These are phyloP conservation scores for Botrytis pseudocinerea DNA, from an alignment of 2,329 filamentous ascomycete genomes.

Conservation along the genomic window DNA sequence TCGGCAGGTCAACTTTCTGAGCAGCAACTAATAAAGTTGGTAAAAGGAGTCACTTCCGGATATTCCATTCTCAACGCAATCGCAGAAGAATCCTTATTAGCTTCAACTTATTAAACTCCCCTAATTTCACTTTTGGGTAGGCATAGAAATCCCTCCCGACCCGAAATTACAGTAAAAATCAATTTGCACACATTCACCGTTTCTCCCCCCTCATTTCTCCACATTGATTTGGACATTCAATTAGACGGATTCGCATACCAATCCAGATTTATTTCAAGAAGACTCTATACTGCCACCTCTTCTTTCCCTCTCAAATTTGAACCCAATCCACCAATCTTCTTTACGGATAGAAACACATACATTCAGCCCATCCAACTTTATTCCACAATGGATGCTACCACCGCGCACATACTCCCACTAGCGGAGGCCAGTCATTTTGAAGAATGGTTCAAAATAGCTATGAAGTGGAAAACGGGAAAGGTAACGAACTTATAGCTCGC, in stretches of 20 bases:
- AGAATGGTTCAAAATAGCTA: constrained; percentile 25
- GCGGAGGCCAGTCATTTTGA: constrained; percentile 21
- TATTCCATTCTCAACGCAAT: background rate
- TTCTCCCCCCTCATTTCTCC: background rate
- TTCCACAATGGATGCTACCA: background rate
- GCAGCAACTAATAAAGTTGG: background rate
- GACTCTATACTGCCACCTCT: background rate
- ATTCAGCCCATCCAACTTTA: background rate
- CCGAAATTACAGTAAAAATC: background rate
- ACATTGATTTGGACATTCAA: background rate
- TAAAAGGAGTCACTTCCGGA: background rate
- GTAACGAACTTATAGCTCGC: background rate
- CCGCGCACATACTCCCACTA: background rate
- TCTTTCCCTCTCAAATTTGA: background rate
- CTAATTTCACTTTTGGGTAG: background rate
- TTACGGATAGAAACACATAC: background rate
- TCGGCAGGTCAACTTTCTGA: background rate
- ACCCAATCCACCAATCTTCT: background rate
- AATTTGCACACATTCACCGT: background rate
- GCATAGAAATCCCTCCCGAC: background rate
- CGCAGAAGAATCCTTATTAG: background rate
- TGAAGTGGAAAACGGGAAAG: constrained; percentile 21
- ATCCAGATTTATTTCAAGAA: background rate
- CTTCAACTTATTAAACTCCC: background rate
- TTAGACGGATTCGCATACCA: background rate